Conservation (phyloP, 1,284 basidiomycete species). For the Ganoderma resinaceum region DNA sequence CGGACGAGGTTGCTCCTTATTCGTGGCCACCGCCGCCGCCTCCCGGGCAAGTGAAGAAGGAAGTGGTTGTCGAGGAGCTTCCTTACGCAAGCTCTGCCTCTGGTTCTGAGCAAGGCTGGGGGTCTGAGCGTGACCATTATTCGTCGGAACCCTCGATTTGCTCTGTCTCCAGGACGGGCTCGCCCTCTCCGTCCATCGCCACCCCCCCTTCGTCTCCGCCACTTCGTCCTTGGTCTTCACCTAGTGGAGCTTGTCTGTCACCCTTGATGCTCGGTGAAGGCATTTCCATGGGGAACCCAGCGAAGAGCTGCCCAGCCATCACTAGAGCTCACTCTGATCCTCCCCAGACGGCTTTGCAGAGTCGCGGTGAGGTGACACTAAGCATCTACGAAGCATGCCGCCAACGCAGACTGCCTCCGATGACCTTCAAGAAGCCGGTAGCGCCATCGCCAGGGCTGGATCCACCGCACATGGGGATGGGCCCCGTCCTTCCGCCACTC, state of each 20-base stretch:
- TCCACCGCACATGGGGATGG: not conserved
- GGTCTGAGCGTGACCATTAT: not conserved
- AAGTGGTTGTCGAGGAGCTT: not conserved
- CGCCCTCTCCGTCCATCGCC: not conserved
- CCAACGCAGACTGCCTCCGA: constrained; percentile 1
- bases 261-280: not conserved
- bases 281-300: not conserved
- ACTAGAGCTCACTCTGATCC: not conserved
- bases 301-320: not conserved
- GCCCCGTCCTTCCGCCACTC: not conserved
- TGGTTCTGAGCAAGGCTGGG: not conserved
- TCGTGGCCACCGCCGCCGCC: not conserved
- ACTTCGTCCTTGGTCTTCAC: constrained; percentile 1
- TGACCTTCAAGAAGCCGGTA: not conserved
- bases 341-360: not conserved
- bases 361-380: not conserved
- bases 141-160: not conserved
- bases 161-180: not conserved
- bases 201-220: not conserved
- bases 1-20: too few species aligned
- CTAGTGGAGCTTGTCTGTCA: too few species aligned
- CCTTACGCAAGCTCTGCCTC: not conserved
- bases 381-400: not conserved
- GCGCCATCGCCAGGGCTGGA: not conserved
- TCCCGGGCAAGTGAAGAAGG: not conserved